A percentile compares a stretch with the other conserved stretches of the same genome.
Evolutionary conservation across 164 flowering plant species (phyloP).

Genomic region (Aristolochia fimbriata): DNA sequence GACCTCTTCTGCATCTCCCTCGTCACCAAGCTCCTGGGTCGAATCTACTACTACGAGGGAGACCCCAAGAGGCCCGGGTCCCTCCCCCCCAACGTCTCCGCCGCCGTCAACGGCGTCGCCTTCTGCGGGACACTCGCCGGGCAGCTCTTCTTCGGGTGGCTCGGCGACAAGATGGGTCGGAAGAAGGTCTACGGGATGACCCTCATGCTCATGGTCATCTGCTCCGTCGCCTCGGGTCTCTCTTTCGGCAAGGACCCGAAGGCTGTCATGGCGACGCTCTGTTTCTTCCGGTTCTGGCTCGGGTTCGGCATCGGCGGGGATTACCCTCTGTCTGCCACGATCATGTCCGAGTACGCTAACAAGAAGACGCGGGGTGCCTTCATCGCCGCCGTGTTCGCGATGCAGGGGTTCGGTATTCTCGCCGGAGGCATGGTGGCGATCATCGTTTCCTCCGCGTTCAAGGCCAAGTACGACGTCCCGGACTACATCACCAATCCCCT

Average conservation of each 20-base stretch:
- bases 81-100: slow-evolving; percentile 29
- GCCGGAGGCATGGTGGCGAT: slow-evolving; percentile 29
- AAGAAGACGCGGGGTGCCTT: slow-evolving; percentile 30
- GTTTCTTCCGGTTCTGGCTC: slow-evolving; percentile 37
- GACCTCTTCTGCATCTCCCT: slow-evolving; percentile 84
- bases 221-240: slow-evolving; percentile 33
- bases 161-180: slow-evolving; percentile 35
- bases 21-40: slow-evolving; percentile 33
- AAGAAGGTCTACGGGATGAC: slow-evolving; percentile 33
- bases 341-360: slow-evolving; percentile 37
- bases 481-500: slow-evolving; percentile 2
- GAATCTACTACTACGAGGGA: slow-evolving; percentile 22
- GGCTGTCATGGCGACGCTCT: slow-evolving; percentile 22
- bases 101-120: slow-evolving; percentile 39
- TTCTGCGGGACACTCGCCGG: slow-evolving; percentile 34
- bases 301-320: slow-evolving; percentile 38
- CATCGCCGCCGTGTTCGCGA: slow-evolving; percentile 33
- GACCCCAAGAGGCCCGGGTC: slow-evolving; percentile 21
- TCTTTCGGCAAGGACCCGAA: slow-evolving; percentile 20
- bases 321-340: slow-evolving; percentile 35
- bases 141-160: slow-evolving; percentile 39
- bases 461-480: slow-evolving; percentile 10
- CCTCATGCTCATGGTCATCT: slow-evolving; percentile 26
- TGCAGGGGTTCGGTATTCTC: slow-evolving; percentile 33
- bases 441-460: slow-evolving; percentile 17